phyloP scores from a whole-genome alignment of 1,139 yeast species.

The Lodderomyces pseudojiufengensis region DNA sequence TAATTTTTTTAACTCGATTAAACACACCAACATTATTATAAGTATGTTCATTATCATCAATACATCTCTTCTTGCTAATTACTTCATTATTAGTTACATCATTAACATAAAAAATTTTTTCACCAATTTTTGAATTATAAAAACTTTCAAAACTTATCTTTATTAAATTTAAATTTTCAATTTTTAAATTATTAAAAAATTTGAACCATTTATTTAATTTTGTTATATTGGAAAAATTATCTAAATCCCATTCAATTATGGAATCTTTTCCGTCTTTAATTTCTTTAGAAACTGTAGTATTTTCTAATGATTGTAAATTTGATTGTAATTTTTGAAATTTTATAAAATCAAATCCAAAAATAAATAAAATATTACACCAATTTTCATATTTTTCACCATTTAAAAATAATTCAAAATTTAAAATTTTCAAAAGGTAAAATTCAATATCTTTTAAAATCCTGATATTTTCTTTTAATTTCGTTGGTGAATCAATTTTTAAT shows the following conservation, averaged over 20 bases:
- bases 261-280: no score
- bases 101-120: conserved; percentile 10
- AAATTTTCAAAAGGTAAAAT: conserved; percentile 45
- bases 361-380: conserved; percentile 48
- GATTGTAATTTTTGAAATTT: conserved; percentile 20
- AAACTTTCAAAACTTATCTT: conserved; percentile 30
- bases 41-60: neutral
- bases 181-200: conserved; percentile 23
- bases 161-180: conserved; percentile 18
- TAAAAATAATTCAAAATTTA: conserved; percentile 56
- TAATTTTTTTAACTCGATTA: conserved; percentile 5
- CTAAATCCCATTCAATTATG: conserved; percentile 28
- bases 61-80: neutral
- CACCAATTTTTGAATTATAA: conserved; percentile 10
- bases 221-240: conserved; percentile 9
- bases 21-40: neutral
- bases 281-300: conserved; percentile 29
- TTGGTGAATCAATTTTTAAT: conserved; percentile 24
- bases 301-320: conserved; percentile 21
- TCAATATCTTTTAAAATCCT: conserved; percentile 52
- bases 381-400: conserved; percentile 48
- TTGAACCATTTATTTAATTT: conserved; percentile 32
- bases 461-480: conserved; percentile 18
- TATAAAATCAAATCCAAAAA: conserved; percentile 46
- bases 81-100: conserved; percentile 3